phyloP scores from a whole-genome alignment of 768 basidiomycete species.

The Kwoniella bestiolae region DNA sequence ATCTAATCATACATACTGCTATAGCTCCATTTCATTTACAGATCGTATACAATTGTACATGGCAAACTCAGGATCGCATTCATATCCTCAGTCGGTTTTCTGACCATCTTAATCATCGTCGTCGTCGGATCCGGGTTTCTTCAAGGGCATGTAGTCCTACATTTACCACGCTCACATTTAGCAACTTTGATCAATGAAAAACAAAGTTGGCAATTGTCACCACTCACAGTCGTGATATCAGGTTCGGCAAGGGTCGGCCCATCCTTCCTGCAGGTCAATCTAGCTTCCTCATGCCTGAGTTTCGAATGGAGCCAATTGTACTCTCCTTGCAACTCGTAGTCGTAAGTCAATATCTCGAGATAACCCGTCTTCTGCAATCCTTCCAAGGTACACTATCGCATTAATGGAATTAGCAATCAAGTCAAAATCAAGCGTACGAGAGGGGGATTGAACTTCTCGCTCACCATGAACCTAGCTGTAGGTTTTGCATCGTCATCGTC shows the following conservation, averaged over 20 bases:
- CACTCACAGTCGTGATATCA: not conserved
- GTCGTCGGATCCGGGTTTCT: not conserved
- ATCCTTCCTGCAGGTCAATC: not conserved
- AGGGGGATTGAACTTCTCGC: not conserved
- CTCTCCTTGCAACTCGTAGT: not conserved
- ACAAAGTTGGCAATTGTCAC: not conserved
- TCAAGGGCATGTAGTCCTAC: not conserved
- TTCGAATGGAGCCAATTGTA: conserved; percentile 7
- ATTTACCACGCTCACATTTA: not conserved
- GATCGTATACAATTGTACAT: no score
- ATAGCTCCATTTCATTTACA: no score
- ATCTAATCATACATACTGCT: no score
- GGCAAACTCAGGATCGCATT: no score
- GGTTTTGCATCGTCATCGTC: not conserved
- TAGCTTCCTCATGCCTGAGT: conserved; percentile 7
- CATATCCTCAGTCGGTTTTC: no score
- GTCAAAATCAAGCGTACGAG: not conserved
- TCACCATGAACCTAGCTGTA: not conserved
- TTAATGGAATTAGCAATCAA: not conserved
- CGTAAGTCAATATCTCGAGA: not conserved
- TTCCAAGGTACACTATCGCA: not conserved
- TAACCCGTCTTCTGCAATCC: not conserved
- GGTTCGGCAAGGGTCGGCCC: no score
- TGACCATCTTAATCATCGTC: not conserved
- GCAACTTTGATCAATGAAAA: not conserved